Evolutionary conservation across 371 early-diverging fungal species (phyloP).

Genomic region (Rhizomucor miehei): DNA sequence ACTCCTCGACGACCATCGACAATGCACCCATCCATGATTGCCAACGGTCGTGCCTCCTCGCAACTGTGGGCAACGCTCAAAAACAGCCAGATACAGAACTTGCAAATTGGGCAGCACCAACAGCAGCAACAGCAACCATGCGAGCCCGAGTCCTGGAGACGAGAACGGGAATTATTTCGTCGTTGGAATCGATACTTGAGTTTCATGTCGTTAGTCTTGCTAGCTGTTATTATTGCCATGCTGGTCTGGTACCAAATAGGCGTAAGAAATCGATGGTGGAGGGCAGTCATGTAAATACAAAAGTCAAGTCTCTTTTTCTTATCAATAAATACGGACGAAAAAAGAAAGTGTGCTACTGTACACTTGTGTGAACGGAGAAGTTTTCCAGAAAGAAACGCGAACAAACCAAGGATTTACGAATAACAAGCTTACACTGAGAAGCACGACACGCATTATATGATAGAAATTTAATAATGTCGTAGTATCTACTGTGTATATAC

Average conservation of each 20-base stretch:
- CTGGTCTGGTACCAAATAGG: slow-evolving; percentile 28
- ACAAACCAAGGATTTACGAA: no score
- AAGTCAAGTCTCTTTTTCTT: not conserved
- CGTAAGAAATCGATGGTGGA: slow-evolving; percentile 13
- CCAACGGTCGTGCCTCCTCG: slow-evolving; percentile 26
- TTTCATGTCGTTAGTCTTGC: slow-evolving; percentile 20
- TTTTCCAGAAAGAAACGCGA: no score
- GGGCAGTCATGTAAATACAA: not conserved
- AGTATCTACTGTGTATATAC: no score
- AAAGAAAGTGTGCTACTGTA: no score
- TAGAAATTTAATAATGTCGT: no score
- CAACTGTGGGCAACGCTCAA: not conserved
- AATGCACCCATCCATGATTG: slow-evolving; percentile 33
- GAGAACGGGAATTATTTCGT: slow-evolving; percentile 16
- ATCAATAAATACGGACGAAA: no score
- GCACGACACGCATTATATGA: no score
- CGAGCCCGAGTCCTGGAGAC: not conserved
- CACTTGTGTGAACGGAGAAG: no score
- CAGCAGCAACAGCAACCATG: not conserved
- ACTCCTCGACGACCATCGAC: slow-evolving; percentile 4
- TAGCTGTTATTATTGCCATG: slow-evolving; percentile 14
- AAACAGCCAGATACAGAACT: no score
- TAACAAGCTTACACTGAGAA: no score
- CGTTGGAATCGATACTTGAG: slow-evolving; percentile 32
- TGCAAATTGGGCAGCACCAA: no score